phyloP scores from a whole-genome alignment of 768 basidiomycete genomes.

The Lentinula aciculospora region DNA sequence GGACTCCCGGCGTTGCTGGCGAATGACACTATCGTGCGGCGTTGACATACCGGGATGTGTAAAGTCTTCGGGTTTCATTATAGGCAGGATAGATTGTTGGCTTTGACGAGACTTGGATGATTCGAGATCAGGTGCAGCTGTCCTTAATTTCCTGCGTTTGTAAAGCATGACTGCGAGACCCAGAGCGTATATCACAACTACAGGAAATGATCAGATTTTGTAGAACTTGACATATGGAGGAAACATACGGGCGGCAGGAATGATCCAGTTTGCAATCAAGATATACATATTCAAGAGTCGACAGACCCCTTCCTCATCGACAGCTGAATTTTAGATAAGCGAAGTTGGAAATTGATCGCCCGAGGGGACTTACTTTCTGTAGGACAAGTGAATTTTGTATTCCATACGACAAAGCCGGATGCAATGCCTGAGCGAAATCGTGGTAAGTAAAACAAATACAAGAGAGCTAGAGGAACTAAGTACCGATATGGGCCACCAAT shows the following conservation, averaged over 20 bases:
- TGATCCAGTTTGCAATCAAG: slow-evolving; percentile 46
- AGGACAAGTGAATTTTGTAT: slow-evolving; percentile 36
- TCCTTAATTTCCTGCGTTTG: slow-evolving; percentile 1
- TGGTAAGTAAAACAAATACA: neutral
- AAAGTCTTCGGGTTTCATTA: neutral
- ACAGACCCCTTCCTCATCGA: slow-evolving; percentile 39
- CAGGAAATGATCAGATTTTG: slow-evolving; percentile 14
- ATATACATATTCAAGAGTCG: slow-evolving; percentile 42
- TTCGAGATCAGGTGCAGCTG: neutral
- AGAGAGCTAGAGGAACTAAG: neutral
- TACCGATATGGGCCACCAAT: slow-evolving; percentile 40
- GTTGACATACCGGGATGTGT: neutral
- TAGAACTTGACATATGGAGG: slow-evolving; percentile 6
- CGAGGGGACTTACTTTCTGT: slow-evolving; percentile 25
- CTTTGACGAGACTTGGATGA: slow-evolving; percentile 1
- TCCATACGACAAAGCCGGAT: slow-evolving; percentile 34
- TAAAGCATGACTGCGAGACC: slow-evolving; percentile 33
- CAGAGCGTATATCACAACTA: slow-evolving; percentile 31
- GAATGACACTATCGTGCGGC: neutral
- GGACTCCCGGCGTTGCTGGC: neutral
- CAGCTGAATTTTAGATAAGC: slow-evolving; percentile 19
- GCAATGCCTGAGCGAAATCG: slow-evolving; percentile 31
- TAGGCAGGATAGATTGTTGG: slow-evolving; percentile 13
- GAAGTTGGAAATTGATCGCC: too few relatives aligned
- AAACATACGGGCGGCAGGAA: slow-evolving; percentile 44